Base-by-base conservation (phyloP, 2,329 filamentous ascomycete species). In the Sporothrix mexicana region DNA sequence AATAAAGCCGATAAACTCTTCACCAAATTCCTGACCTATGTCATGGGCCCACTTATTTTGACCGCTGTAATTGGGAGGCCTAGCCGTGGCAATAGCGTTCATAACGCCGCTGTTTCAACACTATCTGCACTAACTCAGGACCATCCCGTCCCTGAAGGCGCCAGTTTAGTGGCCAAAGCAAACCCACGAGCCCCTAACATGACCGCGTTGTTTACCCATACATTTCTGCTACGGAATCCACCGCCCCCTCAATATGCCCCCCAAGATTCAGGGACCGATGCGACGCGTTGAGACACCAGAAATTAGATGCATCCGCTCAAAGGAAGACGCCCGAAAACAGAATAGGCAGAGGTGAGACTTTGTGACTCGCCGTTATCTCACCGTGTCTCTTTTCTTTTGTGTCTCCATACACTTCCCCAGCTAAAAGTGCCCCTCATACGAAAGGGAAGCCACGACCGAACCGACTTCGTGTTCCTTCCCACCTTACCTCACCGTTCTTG, bases 261-360 rank as follows among this genome's bases (percentile, higher is more conserved):
- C 69, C 41, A 45, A 23, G 41, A 36, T 23, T 20, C 70, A 55
- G 67, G 66, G 51, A 73, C 72, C 69, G 49, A 72, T 72, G 73
- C 70, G 70, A 72, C 73, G 71, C 66, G 73, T 53, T 72, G 73
- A 49, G 71, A 66, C 69, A 64, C 45, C 53, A 72, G 30, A 59
- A 43, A 68, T 71, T 64, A 53, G 57, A 49, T 67, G 41, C 57
- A 64, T 41, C 64, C 47, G 20, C 43, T 20, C 55, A n/a, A 55
- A n/a, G 41, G 49, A 62, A 30, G 43, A 62, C 55, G 47, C 23
- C 41, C 43, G 20, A 71, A 66, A 25, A 4, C 61, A 70, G 36
- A 49, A 47, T 47, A 51, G 45, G 25, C 36, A 59, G 36, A 59
- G 30, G 36, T 36, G 45, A 64, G 59, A 66, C 69, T 41, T 36